A percentile compares a stretch with the other conserved stretches of the same genome.
These are phyloP conservation scores for Acrocalymma vagum DNA, from an alignment of 2,329 filamentous ascomycete genomes.

Conservation along the genomic window DNA sequence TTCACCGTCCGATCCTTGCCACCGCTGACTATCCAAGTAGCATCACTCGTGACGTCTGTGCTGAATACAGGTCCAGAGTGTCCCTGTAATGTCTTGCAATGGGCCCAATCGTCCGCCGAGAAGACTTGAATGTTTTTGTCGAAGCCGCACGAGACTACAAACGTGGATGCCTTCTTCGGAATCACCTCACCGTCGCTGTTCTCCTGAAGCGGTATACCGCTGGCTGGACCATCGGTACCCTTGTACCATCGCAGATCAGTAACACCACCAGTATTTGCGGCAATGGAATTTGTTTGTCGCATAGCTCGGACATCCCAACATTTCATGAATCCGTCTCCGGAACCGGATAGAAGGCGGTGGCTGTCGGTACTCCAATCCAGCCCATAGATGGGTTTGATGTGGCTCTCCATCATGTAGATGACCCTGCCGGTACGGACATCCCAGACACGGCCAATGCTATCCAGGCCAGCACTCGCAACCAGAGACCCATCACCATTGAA, in stretches of 20 bases:
- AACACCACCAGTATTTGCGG: constrained; percentile 89
- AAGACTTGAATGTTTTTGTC: constrained; percentile 96
- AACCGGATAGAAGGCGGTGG: constrained; percentile 90
- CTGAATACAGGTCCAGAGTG: constrained; percentile 93
- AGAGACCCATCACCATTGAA: constrained; percentile 94
- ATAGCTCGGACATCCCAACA: constrained; percentile 98
- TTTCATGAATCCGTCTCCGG: constrained; percentile 94
- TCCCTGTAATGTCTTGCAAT: constrained; percentile 86
- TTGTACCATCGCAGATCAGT: constrained; percentile 96
- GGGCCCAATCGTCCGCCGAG: constrained; percentile 93
- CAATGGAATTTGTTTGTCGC: constrained; percentile 81
- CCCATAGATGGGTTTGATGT: constrained; percentile 92
- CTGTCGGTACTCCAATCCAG: constrained; percentile 93
- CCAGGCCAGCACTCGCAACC: constrained; percentile 88
- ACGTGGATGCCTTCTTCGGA: constrained; percentile 89
- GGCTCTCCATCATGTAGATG: constrained; percentile 93
- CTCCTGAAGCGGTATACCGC: constrained; percentile 66
- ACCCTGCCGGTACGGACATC: constrained; percentile 91
- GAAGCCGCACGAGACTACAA: constrained; percentile 90
- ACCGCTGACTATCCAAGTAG: constrained; percentile 91
- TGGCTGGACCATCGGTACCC: constrained; percentile 77
- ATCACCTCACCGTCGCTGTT: constrained; percentile 69
- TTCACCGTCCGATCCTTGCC: constrained; percentile 96
- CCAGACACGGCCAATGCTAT: constrained; percentile 96
- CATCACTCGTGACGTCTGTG: constrained; percentile 86